phyloP scores from a whole-genome alignment of 1,284 basidiomycete species.

The Ganoderma multipileum region DNA sequence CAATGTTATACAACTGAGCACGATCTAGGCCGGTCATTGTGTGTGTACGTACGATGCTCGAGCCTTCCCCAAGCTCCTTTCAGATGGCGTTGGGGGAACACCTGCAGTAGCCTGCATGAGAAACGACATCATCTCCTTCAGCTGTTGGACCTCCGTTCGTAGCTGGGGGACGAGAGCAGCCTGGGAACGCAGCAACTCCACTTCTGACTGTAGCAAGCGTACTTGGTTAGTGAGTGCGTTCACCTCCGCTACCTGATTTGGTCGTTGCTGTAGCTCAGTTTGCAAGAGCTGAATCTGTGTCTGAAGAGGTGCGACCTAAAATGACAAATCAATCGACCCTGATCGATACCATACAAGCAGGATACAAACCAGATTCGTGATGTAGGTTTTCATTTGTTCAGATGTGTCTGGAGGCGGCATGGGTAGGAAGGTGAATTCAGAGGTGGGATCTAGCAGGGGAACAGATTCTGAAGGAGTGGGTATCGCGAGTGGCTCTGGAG shows the following conservation, averaged over 20 bases:
- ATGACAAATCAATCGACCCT: slow-evolving; percentile 14
- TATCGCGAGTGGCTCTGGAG: slow-evolving; percentile 4
- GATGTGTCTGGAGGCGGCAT: slow-evolving; percentile 6
- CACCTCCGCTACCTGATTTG: slow-evolving; percentile 45
- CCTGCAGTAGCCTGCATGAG: slow-evolving; percentile 8
- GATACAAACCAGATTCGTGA: slow-evolving; percentile 24
- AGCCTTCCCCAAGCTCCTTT: slow-evolving; percentile 34
- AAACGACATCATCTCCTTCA: slow-evolving; percentile 28
- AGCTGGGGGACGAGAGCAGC: slow-evolving; percentile 28
- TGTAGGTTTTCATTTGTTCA: slow-evolving; percentile 21
- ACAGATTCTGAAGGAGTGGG: background rate
- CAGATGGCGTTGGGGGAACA: slow-evolving; percentile 12
- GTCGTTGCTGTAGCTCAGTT: slow-evolving; percentile 38
- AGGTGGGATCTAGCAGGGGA: slow-evolving; percentile 9
- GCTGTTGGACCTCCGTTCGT: slow-evolving; percentile 32
- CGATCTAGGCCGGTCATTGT: background rate
- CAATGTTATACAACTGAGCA: slow-evolving; percentile 5
- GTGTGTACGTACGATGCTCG: slow-evolving; percentile 31
- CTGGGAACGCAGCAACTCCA: slow-evolving; percentile 32
- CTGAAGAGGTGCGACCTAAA: slow-evolving; percentile 61
- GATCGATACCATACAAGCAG: background rate
- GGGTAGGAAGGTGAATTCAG: slow-evolving; percentile 3
- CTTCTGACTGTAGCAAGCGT: slow-evolving; percentile 29
- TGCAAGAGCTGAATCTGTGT: slow-evolving; percentile 51
- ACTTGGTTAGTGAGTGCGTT: slow-evolving; percentile 30